Evolutionary conservation across 2,329 filamentous ascomycete genomes (phyloP).

Genomic region (Aspergillus fumigatus): DNA sequence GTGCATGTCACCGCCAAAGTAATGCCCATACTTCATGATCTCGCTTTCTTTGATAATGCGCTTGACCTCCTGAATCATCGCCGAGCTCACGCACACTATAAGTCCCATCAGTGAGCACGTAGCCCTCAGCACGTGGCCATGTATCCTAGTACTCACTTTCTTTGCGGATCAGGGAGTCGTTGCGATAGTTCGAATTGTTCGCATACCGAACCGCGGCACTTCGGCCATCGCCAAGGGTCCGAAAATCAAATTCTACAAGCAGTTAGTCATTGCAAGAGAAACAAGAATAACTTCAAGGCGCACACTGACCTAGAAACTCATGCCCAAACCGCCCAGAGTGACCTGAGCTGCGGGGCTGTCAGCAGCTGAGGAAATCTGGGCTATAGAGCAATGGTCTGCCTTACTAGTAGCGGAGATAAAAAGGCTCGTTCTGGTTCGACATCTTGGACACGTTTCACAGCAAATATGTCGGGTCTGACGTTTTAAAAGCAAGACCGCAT

Average conservation of each 20-base stretch:
- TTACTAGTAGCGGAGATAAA: conserved; percentile 98
- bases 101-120: conserved; percentile 14
- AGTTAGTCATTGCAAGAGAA: conserved; percentile 23
- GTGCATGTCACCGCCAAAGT: not conserved
- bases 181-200: conserved; percentile 99
- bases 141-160: conserved; percentile 66
- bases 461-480: conserved; percentile 4
- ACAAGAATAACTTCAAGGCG: not conserved
- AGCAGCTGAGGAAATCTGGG: conserved; percentile 39
- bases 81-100: conserved; percentile 89
- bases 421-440: conserved; percentile 70
- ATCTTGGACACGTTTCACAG: conserved; percentile 43
- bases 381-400: conserved; percentile 31
- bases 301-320: conserved; percentile 79
- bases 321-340: conserved; percentile 97
- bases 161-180: conserved; percentile 98
- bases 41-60: conserved; percentile 96
- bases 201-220: conserved; percentile 94
- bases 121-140: conserved; percentile 1
- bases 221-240: conserved; percentile 83
- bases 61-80: conserved; percentile 90
- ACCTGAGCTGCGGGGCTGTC: conserved; percentile 66
- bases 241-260: conserved; percentile 83
- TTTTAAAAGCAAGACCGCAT: conserved; percentile 5
- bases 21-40: conserved; percentile 74